A percentile compares a stretch with the other conserved stretches of the same genome.
phyloP scores from a whole-genome alignment of 805 yeast genomes.

The Groenewaldozyma salmanticensis region DNA sequence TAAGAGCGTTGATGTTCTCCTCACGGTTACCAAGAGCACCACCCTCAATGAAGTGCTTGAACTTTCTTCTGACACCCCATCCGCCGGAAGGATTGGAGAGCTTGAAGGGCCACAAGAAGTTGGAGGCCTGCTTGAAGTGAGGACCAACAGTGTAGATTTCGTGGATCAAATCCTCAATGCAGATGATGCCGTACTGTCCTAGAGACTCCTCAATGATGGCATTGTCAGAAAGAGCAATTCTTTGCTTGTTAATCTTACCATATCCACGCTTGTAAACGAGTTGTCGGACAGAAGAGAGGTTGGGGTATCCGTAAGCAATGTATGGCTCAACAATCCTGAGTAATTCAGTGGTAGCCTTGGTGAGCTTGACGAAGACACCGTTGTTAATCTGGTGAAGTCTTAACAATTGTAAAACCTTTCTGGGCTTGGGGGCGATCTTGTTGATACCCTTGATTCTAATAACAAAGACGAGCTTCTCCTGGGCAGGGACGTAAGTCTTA shows the following conservation, averaged over 20 bases:
- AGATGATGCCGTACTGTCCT: slow-evolving; percentile 68
- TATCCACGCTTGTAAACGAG: slow-evolving; percentile 76
- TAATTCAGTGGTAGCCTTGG: slow-evolving; percentile 73
- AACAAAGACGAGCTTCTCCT: slow-evolving; percentile 88
- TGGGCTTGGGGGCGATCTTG: slow-evolving; percentile 98
- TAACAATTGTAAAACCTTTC: slow-evolving; percentile 76
- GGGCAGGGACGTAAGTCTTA: slow-evolving; percentile 89
- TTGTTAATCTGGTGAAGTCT: slow-evolving; percentile 73
- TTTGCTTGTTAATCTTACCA: slow-evolving; percentile 75
- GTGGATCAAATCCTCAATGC: slow-evolving; percentile 71
- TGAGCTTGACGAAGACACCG: slow-evolving; percentile 69
- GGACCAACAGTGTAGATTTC: slow-evolving; percentile 79
- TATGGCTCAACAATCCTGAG: slow-evolving; percentile 73
- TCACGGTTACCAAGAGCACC: slow-evolving; percentile 82
- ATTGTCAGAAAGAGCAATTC: slow-evolving; percentile 64
- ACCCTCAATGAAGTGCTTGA: slow-evolving; percentile 79
- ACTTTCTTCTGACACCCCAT: slow-evolving; percentile 73
- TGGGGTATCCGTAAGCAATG: slow-evolving; percentile 78
- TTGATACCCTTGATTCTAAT: slow-evolving; percentile 98
- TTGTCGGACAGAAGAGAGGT: slow-evolving; percentile 61
- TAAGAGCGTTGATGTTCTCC: slow-evolving; percentile 65
- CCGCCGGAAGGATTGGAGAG: slow-evolving; percentile 77
- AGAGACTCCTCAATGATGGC: slow-evolving; percentile 60
- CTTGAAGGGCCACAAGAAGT: slow-evolving; percentile 82
- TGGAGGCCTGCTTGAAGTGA: slow-evolving; percentile 77